Conservation (phyloP, 106 monocot species). For the Dioscorea dumetorum region DNA sequence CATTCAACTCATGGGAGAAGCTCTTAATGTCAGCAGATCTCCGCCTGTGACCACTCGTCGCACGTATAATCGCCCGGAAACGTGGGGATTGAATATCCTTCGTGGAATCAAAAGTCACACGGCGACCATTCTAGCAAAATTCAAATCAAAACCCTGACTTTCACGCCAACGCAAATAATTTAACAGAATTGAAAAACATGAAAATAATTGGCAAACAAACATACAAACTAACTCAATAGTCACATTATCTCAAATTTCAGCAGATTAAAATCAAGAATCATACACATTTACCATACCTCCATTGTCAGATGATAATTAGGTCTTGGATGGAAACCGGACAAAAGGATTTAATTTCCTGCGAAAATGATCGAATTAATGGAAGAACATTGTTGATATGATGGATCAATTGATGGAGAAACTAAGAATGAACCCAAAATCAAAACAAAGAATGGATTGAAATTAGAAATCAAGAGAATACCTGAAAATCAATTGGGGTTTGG, state of each 20-base stretch:
- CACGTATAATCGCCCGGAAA: conserved; percentile 84
- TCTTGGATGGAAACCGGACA: not conserved
- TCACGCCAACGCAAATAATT: not conserved
- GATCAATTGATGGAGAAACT: no score
- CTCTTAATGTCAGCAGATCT: conserved; percentile 65
- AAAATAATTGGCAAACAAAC: not conserved
- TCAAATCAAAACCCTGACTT: not conserved
- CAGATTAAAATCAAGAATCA: not conserved
- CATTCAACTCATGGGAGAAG: conserved; percentile 84
- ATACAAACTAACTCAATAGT: not conserved
- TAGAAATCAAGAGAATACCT: no score
- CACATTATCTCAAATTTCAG: no score
- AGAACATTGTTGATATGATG: not conserved
- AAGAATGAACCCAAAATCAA: no score
- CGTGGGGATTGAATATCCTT: conserved; percentile 92
- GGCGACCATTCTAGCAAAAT: conserved; percentile 3
- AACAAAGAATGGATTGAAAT: no score
- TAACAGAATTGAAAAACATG: not conserved
- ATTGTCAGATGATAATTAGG: not conserved
- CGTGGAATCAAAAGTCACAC: conserved; percentile 42
- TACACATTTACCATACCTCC: not conserved
- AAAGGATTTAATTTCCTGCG: not conserved
- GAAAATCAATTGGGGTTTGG: not conserved
- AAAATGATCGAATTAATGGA: not conserved
- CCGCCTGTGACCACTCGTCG: conserved; percentile 76